These are phyloP conservation scores for Punctularia strigosozonata DNA, from an alignment of 768 basidiomycete genomes.

Conservation along the genomic window DNA sequence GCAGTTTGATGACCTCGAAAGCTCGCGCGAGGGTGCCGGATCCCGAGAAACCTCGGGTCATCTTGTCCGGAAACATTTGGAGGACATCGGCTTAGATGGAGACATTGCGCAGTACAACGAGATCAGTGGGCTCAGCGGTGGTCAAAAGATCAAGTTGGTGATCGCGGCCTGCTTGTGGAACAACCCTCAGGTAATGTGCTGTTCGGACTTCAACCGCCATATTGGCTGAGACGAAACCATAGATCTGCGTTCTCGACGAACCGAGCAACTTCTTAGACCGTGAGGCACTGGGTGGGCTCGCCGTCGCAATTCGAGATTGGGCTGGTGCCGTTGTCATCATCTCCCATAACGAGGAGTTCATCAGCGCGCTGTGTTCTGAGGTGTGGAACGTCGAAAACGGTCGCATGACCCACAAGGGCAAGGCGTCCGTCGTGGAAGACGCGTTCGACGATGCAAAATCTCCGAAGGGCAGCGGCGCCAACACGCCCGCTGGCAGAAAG, in stretches of 20 bases:
- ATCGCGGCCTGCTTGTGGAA: slow-evolving; percentile 95
- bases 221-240: slow-evolving; percentile 3
- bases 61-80: slow-evolving; percentile 82
- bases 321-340: slow-evolving; percentile 92
- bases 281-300: slow-evolving; percentile 89
- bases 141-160: slow-evolving; percentile 96
- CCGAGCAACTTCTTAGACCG: slow-evolving; percentile 97
- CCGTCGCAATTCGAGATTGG: slow-evolving; percentile 93
- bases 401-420: slow-evolving; percentile 79
- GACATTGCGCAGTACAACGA: slow-evolving; percentile 99
- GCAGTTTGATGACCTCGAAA: slow-evolving; percentile 94
- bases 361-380: slow-evolving; percentile 79
- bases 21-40: slow-evolving; percentile 91
- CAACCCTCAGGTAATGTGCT: slow-evolving; percentile 83
- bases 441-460: slow-evolving; percentile 61
- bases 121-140: slow-evolving; percentile 88
- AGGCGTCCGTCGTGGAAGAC: slow-evolving; percentile 77
- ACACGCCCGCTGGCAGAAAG: slow-evolving; percentile 62
- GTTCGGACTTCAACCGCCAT: slow-evolving; percentile 9
- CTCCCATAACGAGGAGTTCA: slow-evolving; percentile 89
- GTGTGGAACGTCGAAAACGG: slow-evolving; percentile 92
- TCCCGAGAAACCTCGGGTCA: slow-evolving; percentile 73
- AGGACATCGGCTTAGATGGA: slow-evolving; percentile 92
- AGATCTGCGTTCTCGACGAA: slow-evolving; percentile 76
- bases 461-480: slow-evolving; percentile 56